phyloP scores from a whole-genome alignment of 257 asterid genomes.

The Solanum neorickii region DNA sequence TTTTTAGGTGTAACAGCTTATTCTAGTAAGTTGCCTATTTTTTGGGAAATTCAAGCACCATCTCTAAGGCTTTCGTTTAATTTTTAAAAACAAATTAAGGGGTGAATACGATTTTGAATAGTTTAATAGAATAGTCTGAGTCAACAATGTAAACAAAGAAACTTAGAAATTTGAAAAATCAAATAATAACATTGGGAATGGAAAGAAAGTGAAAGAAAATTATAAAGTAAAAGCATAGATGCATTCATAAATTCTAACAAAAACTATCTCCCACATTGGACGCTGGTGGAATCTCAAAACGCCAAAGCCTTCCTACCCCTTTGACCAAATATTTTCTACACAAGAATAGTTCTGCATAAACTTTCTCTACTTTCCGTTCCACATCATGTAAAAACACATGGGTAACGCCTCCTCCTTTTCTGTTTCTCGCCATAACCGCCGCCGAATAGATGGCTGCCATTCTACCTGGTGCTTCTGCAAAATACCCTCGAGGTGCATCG shows the following conservation, averaged over 20 bases:
- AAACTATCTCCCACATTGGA: conserved; percentile 12
- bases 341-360: conserved; percentile 52
- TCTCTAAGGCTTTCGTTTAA: too few species aligned
- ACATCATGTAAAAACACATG: conserved; percentile 81
- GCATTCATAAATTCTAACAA: conserved; percentile 21
- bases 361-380: conserved; percentile 65
- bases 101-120: too few species aligned
- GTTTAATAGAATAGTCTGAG: background rate
- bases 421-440: conserved; percentile 74
- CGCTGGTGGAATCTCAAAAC: conserved; percentile 53
- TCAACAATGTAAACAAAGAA: background rate
- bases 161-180: background rate
- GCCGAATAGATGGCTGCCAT: conserved; percentile 88
- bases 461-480: conserved; percentile 78
- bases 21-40: too few species aligned
- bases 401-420: conserved; percentile 50
- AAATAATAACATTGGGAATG: background rate
- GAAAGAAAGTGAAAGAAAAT: background rate
- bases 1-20: too few species aligned
- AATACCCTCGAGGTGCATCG: conserved; percentile 90
- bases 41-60: too few species aligned
- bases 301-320: conserved; percentile 63
- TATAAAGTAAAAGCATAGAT: background rate
- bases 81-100: too few species aligned
- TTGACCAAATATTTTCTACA: conserved; percentile 53